Conservation (phyloP, 1,139 yeast species). For the Kodamaea ohmeri region DNA sequence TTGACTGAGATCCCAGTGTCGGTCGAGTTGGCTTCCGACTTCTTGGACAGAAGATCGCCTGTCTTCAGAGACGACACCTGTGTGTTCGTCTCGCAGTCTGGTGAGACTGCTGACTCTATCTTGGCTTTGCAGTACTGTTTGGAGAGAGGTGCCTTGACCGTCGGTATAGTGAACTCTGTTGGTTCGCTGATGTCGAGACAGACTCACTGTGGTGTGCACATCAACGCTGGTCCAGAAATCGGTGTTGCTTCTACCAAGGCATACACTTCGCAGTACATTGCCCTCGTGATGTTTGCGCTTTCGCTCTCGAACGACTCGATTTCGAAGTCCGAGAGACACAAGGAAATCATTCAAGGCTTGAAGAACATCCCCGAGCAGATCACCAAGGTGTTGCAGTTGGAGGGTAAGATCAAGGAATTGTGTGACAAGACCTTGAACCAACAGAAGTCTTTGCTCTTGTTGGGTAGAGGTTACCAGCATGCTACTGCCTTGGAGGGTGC, state of each 20-base stretch:
- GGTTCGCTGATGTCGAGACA: constrained; percentile 95
- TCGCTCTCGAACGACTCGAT: constrained; percentile 90
- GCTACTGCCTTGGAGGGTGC: constrained; percentile 99
- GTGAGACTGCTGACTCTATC: constrained; percentile 99
- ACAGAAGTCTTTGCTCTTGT: constrained; percentile 81
- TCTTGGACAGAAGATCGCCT: constrained; percentile 91
- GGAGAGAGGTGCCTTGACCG: constrained; percentile 96
- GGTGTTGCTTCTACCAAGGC: constrained; percentile 99
- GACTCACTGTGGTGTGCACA: constrained; percentile 99
- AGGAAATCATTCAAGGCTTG: constrained; percentile 83
- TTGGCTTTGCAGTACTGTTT: constrained; percentile 92
- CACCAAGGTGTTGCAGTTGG: constrained; percentile 68
- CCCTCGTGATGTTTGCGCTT: constrained; percentile 94
- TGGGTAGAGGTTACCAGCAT: constrained; percentile 97
- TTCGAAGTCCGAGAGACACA: constrained; percentile 71
- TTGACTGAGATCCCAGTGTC: constrained; percentile 94
- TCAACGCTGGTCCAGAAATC: constrained; percentile 98
- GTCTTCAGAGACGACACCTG: constrained; percentile 98
- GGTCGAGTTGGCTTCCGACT: constrained; percentile 96
- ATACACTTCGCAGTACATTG: constrained; percentile 96
- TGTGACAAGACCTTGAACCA: constrained; percentile 70
- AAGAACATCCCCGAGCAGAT: constrained; percentile 85
- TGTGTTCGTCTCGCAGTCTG: constrained; percentile 96
- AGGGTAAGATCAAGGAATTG: constrained; percentile 68
- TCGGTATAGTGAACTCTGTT: constrained; percentile 90